Conservation (phyloP, 2,329 filamentous ascomycete genomes). For the Colletotrichum noveboracense region DNA sequence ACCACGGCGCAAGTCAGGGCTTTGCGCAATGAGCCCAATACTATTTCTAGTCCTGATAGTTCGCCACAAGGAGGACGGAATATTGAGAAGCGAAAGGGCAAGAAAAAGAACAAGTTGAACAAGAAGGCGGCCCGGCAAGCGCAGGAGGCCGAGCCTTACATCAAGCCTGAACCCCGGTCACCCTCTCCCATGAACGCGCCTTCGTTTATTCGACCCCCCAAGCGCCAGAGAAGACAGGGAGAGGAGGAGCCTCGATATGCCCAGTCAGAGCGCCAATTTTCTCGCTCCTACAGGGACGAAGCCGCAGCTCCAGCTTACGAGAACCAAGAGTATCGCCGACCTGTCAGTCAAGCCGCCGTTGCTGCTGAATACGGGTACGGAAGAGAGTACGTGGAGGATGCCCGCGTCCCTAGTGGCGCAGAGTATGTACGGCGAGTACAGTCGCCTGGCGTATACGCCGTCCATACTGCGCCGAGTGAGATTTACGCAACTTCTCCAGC, state of each 20-base stretch:
- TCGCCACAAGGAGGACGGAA: slow-evolving; percentile 59
- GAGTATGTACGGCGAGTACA: slow-evolving; percentile 41
- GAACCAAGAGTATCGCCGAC: slow-evolving; percentile 27
- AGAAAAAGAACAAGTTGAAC: slow-evolving; percentile 56
- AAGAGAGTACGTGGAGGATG: slow-evolving; percentile 37
- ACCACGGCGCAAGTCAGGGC: slow-evolving; percentile 61
- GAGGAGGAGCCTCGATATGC: slow-evolving; percentile 47
- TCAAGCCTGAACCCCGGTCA: slow-evolving; percentile 70
- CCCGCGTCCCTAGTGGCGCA: slow-evolving; percentile 30
- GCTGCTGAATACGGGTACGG: slow-evolving; percentile 29
- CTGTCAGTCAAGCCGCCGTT: slow-evolving; percentile 22
- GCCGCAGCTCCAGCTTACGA: slow-evolving; percentile 33
- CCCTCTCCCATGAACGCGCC: slow-evolving; percentile 62
- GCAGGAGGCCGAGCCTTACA: slow-evolving; percentile 52
- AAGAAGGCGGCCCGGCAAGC: slow-evolving; percentile 56
- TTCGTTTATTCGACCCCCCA: slow-evolving; percentile 59
- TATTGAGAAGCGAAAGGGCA: slow-evolving; percentile 53
- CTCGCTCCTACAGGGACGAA: slow-evolving; percentile 32
- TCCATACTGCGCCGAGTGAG: slow-evolving; percentile 42
- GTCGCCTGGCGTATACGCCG: slow-evolving; percentile 40
- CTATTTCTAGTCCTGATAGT: slow-evolving; percentile 63
- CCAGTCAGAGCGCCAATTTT: slow-evolving; percentile 37
- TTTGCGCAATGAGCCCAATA: slow-evolving; percentile 54
- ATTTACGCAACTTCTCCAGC: slow-evolving; percentile 43
- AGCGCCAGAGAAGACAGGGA: slow-evolving; percentile 56